These are phyloP conservation scores for Pythium brassicae DNA, from an alignment of 352 stramenopile genomes.

Conservation along the genomic window DNA sequence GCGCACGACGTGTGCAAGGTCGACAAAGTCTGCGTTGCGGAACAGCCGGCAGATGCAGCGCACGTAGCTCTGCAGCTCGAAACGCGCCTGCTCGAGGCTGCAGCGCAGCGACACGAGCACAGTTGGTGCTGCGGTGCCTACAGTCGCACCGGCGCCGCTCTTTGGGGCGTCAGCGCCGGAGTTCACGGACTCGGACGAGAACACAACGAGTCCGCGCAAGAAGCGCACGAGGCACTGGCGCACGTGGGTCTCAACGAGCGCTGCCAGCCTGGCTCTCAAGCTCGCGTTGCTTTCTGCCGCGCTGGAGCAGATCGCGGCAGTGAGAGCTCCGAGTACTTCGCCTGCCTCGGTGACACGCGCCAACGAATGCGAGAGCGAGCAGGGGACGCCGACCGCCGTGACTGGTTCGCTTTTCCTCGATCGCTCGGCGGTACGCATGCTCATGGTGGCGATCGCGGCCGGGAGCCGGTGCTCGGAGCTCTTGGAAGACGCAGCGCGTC, in stretches of 20 bases:
- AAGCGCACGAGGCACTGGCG: slow-evolving; percentile 16
- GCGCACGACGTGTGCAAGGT: slow-evolving; percentile 1
- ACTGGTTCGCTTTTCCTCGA: not conserved
- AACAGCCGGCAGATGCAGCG: slow-evolving; percentile 18
- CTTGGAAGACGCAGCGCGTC: not conserved
- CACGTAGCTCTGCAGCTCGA: slow-evolving; percentile 7
- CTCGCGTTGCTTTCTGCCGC: not conserved
- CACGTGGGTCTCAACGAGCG: slow-evolving; percentile 17
- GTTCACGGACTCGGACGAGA: not conserved
- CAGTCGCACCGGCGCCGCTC: not conserved
- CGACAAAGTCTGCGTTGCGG: slow-evolving; percentile 4
- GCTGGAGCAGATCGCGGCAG: slow-evolving; percentile 1
- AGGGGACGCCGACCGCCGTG: not conserved
- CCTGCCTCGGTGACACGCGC: not conserved
- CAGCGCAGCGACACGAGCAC: not conserved
- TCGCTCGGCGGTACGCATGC: not conserved
- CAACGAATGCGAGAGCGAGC: not conserved
- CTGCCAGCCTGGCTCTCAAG: not conserved
- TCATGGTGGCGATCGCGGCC: not conserved
- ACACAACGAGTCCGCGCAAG: slow-evolving; percentile 15
- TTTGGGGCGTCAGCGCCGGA: not conserved
- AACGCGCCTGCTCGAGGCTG: slow-evolving; percentile 11
- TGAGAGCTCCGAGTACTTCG: slow-evolving; percentile 6
- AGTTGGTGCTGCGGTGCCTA: too few species aligned
- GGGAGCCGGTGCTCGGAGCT: slow-evolving; percentile 8